These are phyloP conservation scores for Musa itinerans DNA, from an alignment of 176 grass and related monocot species.

Conservation along the genomic window DNA sequence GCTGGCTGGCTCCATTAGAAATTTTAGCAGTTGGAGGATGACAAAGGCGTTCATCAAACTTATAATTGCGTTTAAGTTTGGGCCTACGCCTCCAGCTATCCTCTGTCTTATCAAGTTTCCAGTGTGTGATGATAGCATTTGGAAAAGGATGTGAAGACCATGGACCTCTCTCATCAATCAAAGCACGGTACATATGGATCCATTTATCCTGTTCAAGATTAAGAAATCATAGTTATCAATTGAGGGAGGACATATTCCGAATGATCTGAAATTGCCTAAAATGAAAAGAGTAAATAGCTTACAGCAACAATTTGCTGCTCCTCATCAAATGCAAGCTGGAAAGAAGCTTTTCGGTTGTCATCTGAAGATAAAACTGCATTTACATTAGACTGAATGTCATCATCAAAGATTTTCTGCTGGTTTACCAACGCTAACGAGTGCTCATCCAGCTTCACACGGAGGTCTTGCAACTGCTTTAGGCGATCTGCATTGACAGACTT, in stretches of 20 bases:
- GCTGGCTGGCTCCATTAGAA: constrained; percentile 28
- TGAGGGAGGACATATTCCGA: too few relatives aligned
- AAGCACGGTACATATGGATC: constrained; percentile 76
- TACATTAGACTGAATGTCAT: constrained; percentile 74
- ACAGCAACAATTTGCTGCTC: constrained; percentile 96
- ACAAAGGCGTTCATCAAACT: constrained; percentile 80
- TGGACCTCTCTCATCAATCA: constrained; percentile 86
- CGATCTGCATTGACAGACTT: constrained; percentile 60
- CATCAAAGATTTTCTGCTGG: constrained; percentile 66
- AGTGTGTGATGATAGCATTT: constrained; percentile 56
- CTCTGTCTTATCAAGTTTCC: constrained; percentile 96
- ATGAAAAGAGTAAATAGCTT: constrained; percentile 27
- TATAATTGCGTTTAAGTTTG: constrained; percentile 95
- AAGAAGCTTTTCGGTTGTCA: constrained; percentile 67
- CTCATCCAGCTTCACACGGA: constrained; percentile 66
- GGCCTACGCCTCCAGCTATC: constrained; percentile 79
- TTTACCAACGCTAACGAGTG: constrained; percentile 45
- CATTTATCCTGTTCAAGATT: constrained; percentile 73
- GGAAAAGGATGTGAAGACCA: constrained; percentile 93
- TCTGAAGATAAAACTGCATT: constrained; percentile 64
- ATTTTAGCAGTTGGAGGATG: constrained; percentile 49
- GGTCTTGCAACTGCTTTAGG: constrained; percentile 78
- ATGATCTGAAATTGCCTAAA: constrained; percentile 1
- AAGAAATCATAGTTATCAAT: neutral
- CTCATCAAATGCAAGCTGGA: constrained; percentile 77